Evolutionary conservation across 345 rosid genomes (phyloP), one percentile per base, ranked within the genome.

Genomic region (Murraya paniculata): DNA sequence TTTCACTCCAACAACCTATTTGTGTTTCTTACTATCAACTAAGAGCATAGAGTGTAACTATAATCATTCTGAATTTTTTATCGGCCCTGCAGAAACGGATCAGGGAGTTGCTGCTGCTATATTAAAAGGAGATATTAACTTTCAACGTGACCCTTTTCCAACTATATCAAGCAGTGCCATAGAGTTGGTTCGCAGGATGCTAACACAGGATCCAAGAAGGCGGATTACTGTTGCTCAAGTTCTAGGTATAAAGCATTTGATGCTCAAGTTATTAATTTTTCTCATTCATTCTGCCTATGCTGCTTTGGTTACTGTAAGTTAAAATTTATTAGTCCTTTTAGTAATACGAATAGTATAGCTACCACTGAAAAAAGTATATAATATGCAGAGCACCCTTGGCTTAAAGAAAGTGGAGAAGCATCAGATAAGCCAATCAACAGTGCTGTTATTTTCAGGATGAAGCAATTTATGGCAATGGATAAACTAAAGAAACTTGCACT

Each of bases 391-490:
- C 96, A 91, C 81, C 92, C 91, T 30, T 91, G 96, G 92, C 80
- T 90, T 77, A 86, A 81, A 78, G 95, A 90, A 78, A 93, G 85
- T 71, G 94, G 96, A 78, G 86, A 82, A 65, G 95, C 97, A 75
- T 90, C 97, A 21, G 98, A 95, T 87, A 93, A 87, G 88, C 97
- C 94, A 33, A 87, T 93, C 68, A 97, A 92, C 59, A 90, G 84
- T 82, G 99, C 98, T n/a, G 99, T 92, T 39, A 88, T 94, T 36
- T 86, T 92, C 31, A 90, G 98, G 83, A 89, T 95, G 99, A 95
- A 91, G 84, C 98, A 93, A 78, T 94, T 94, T 84, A 88, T 93
- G 84, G 94, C 90, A 50, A 93, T 92, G 98, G 92, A 95, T 89
- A 93, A 95, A 85, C 85, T 93, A 62, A 94, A 92, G 91, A 91